Evolutionary conservation across 257 asterid species (phyloP).

Genomic region (Anisodus acutangulus): DNA sequence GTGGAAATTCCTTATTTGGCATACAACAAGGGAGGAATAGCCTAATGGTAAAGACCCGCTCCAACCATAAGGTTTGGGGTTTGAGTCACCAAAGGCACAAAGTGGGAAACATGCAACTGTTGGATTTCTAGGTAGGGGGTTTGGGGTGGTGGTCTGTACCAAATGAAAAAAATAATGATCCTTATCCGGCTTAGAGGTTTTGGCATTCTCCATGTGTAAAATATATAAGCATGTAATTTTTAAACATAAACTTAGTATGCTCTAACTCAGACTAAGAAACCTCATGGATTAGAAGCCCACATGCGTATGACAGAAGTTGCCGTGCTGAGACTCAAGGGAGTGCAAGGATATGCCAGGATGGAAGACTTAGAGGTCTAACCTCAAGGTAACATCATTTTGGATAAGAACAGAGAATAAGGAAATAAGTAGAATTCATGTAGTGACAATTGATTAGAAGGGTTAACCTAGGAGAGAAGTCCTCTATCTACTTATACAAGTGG

Average conservation of each 20-base stretch:
- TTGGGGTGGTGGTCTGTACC: slow-evolving; percentile 19
- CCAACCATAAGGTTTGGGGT: neutral
- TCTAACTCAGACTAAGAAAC: neutral
- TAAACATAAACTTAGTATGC: neutral
- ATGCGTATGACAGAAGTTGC: neutral
- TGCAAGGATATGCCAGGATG: neutral
- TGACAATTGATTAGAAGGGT: slow-evolving; percentile 18
- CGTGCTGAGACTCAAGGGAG: neutral
- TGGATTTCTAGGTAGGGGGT: slow-evolving; percentile 19
- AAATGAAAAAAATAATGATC: neutral
- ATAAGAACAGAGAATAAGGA: slow-evolving; percentile 10
- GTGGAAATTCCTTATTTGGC: neutral
- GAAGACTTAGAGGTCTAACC: neutral
- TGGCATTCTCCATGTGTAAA: neutral
- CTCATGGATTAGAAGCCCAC: slow-evolving; percentile 21
- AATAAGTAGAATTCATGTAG: neutral
- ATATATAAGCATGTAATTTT: neutral
- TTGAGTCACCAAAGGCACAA: slow-evolving; percentile 19
- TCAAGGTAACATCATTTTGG: slow-evolving; percentile 14
- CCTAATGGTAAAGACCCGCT: neutral
- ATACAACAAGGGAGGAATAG: neutral
- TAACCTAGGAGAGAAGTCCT: neutral
- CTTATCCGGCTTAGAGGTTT: neutral
- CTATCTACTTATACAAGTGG: slow-evolving; percentile 22
- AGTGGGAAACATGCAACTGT: slow-evolving; percentile 16